Evolutionary conservation across 805 yeast genomes (phyloP).

Genomic region (Hanseniaspora thailandica): DNA sequence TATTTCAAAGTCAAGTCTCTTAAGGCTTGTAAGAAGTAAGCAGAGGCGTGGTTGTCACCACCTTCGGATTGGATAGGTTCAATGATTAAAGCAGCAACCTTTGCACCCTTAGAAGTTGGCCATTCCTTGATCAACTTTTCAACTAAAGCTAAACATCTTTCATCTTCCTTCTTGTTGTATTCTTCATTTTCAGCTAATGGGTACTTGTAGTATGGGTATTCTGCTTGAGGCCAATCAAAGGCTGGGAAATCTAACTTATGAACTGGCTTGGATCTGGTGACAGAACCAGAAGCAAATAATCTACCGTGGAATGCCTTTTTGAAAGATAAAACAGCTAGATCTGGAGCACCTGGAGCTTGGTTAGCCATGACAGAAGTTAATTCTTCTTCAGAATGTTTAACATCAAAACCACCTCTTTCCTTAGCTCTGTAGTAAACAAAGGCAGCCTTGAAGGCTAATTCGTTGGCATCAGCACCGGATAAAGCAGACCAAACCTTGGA

Average conservation of each 20-base stretch:
- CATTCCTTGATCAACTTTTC: slow-evolving; percentile 58
- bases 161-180: slow-evolving; percentile 66
- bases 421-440: slow-evolving; percentile 51
- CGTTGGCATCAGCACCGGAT: slow-evolving; percentile 60
- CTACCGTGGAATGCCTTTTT: slow-evolving; percentile 90
- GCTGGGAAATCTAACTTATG: slow-evolving; percentile 90
- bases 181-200: slow-evolving; percentile 61
- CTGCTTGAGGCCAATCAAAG: slow-evolving; percentile 94
- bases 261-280: slow-evolving; percentile 87
- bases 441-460: slow-evolving; percentile 60
- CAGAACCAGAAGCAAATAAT: slow-evolving; percentile 79
- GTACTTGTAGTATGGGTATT: slow-evolving; percentile 73
- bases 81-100: slow-evolving; percentile 78
- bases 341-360: slow-evolving; percentile 79
- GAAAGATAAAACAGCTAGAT: slow-evolving; percentile 73
- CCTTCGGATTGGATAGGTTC: slow-evolving; percentile 81
- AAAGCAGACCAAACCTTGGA: slow-evolving; percentile 52
- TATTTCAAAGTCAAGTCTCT: slow-evolving; percentile 48
- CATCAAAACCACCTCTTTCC: slow-evolving; percentile 45
- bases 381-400: slow-evolving; percentile 53
- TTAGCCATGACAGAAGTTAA: slow-evolving; percentile 64
- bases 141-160: slow-evolving; percentile 63
- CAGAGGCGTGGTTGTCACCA: slow-evolving; percentile 62
- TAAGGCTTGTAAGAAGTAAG: slow-evolving; percentile 49
- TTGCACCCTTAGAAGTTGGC: slow-evolving; percentile 34